Evolutionary conservation across 1,284 basidiomycete species (phyloP).

Genomic region (Trametes sp.): DNA sequence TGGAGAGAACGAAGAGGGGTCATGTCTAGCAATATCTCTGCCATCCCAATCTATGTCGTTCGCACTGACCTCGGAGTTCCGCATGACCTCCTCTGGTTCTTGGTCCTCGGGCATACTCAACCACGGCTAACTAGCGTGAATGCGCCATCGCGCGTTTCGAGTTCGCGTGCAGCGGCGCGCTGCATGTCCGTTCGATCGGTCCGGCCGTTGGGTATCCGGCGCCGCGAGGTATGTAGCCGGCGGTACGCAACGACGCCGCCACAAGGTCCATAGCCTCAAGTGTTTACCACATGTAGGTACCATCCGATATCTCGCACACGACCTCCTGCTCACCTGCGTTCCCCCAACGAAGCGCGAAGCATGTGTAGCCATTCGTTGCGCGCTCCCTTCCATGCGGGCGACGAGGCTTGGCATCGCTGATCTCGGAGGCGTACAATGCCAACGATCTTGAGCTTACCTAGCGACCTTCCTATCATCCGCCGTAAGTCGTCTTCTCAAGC

Average conservation of each 20-base stretch:
- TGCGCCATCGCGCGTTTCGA: no score
- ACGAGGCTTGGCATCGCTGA: slow-evolving; percentile 16
- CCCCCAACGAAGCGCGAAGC: not conserved
- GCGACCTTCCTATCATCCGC: not conserved
- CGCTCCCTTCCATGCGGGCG: not conserved
- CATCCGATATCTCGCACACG: slow-evolving; percentile 3
- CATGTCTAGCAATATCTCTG: slow-evolving; percentile 28
- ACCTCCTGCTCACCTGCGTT: not conserved
- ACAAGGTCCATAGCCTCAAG: not conserved
- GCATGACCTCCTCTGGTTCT: no score
- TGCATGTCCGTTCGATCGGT: not conserved
- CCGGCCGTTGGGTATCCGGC: not conserved
- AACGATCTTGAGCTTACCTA: not conserved
- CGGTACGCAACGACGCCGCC: not conserved
- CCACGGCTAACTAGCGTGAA: no score
- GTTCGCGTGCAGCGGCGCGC: not conserved
- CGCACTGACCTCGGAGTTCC: no score
- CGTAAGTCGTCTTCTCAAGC: slow-evolving; percentile 1
- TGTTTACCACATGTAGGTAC: no score
- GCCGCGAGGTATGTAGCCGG: not conserved
- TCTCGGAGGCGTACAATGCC: not conserved
- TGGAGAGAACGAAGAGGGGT: slow-evolving; percentile 51
- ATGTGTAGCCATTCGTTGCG: not conserved
- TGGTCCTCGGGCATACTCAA: no score
- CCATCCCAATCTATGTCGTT: not conserved